Evolutionary conservation across 495 filamentous ascomycete genomes (phyloP).

Genomic region (Penicillium argentinense): DNA sequence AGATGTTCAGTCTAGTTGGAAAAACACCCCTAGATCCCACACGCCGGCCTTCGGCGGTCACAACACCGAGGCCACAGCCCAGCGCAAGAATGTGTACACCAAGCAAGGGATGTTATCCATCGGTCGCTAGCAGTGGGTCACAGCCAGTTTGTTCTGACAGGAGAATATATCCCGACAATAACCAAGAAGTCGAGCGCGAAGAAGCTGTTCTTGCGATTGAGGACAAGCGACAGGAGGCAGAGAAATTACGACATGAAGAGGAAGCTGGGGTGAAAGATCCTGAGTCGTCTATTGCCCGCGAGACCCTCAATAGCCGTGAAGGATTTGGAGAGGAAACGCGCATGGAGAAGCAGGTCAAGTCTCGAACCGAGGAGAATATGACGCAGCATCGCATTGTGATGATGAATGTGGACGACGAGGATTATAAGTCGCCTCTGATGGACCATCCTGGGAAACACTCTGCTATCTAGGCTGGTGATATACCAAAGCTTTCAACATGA

Average conservation of each 20-base stretch:
- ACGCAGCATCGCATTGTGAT: conserved; percentile 28
- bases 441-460: conserved; percentile 23
- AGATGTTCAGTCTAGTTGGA: too few relatives aligned
- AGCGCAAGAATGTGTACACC: too few relatives aligned
- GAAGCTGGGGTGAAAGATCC: conserved; percentile 41
- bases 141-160: too few relatives aligned
- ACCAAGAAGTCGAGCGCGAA: conserved; percentile 57
- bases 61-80: too few relatives aligned
- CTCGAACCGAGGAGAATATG: conserved; percentile 54
- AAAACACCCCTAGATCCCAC: too few relatives aligned
- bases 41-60: too few relatives aligned
- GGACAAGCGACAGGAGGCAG: conserved; percentile 49
- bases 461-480: too few relatives aligned
- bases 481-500: too few relatives aligned
- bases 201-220: conserved; percentile 58
- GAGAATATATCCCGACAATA: too few relatives aligned
- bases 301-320: conserved; percentile 29
- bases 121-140: too few relatives aligned
- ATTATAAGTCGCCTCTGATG: conserved; percentile 18
- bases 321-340: conserved; percentile 37
- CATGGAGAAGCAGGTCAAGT: conserved; percentile 43
- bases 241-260: conserved; percentile 48
- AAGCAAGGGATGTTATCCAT: too few relatives aligned
- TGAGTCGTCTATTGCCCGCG: conserved; percentile 32
- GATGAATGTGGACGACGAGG: conserved; percentile 23